phyloP scores from a whole-genome alignment of 2,329 filamentous ascomycete species.

The Apiospora pterosperma region DNA sequence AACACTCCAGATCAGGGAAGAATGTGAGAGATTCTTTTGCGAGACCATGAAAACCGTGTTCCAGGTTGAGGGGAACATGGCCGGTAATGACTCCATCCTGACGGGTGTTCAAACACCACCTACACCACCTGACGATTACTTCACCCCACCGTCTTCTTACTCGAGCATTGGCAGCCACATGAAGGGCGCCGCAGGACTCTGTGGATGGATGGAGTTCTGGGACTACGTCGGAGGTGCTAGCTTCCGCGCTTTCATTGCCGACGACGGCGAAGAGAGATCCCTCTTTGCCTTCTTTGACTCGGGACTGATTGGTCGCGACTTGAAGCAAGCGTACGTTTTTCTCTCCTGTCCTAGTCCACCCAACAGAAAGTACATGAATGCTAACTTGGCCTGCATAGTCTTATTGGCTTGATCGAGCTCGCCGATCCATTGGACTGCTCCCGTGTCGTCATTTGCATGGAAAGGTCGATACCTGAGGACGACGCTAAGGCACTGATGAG shows the following conservation, averaged over 20 bases:
- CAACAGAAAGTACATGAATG: conserved; percentile 24
- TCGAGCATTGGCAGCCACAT: conserved; percentile 23
- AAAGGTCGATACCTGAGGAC: conserved; percentile 61
- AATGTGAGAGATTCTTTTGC: conserved; percentile 99
- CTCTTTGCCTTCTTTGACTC: conserved; percentile 86
- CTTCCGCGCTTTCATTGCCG: conserved; percentile 81
- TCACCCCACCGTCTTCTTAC: conserved; percentile 34
- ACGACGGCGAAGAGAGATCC: conserved; percentile 65
- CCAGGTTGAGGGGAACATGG: conserved; percentile 87
- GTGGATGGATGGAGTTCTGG: conserved; percentile 73
- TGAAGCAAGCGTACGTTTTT: conserved; percentile 77
- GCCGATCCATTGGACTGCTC: conserved; percentile 75
- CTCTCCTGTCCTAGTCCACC: conserved; percentile 8
- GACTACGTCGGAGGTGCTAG: conserved; percentile 81
- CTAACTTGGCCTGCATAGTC: conserved; percentile 41
- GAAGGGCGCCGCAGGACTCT: conserved; percentile 34
- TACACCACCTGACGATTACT: conserved; percentile 49
- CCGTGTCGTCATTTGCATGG: conserved; percentile 76
- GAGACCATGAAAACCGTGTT: conserved; percentile 91
- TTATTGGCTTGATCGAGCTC: conserved; percentile 88
- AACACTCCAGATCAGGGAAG: conserved; percentile 94
- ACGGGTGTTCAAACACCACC: conserved; percentile 63
- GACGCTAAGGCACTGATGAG: conserved; percentile 68
- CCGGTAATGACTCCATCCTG: conserved; percentile 77
- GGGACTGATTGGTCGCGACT: conserved; percentile 66